Evolutionary conservation across 257 asterid genomes (phyloP).

Genomic region (Prunella vulgaris): DNA sequence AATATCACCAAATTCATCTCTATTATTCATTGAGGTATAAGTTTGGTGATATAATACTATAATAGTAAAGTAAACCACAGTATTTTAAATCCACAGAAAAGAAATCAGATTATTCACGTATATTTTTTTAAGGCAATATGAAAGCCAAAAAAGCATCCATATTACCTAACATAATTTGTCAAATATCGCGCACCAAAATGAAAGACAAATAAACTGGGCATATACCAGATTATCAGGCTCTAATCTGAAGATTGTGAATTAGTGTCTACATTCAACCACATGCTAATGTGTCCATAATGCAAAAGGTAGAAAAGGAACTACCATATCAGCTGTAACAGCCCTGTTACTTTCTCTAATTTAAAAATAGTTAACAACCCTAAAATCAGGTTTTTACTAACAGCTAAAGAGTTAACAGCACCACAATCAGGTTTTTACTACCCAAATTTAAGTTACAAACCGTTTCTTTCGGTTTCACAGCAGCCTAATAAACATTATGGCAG

Average conservation of each 20-base stretch:
- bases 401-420: too few species aligned
- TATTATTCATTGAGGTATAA: background rate
- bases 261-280: background rate
- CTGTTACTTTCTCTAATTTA: too few species aligned
- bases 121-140: background rate
- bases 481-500: too few species aligned
- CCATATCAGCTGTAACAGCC: too few species aligned
- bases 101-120: background rate
- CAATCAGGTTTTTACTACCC: too few species aligned
- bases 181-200: slow-evolving; percentile 10
- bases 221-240: background rate
- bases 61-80: background rate
- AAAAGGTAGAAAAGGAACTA: background rate
- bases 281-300: background rate
- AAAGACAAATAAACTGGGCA: slow-evolving; percentile 5
- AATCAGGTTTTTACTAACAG: too few species aligned
- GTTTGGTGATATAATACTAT: background rate
- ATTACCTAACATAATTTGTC: background rate
- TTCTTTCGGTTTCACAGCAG: too few species aligned
- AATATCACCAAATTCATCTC: background rate
- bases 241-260: background rate
- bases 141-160: background rate
- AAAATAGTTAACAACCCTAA: too few species aligned
- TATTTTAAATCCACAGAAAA: background rate
- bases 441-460: too few species aligned